These are phyloP conservation scores for Misopates orontium DNA, from an alignment of 257 asterid species.

Conservation along the genomic window DNA sequence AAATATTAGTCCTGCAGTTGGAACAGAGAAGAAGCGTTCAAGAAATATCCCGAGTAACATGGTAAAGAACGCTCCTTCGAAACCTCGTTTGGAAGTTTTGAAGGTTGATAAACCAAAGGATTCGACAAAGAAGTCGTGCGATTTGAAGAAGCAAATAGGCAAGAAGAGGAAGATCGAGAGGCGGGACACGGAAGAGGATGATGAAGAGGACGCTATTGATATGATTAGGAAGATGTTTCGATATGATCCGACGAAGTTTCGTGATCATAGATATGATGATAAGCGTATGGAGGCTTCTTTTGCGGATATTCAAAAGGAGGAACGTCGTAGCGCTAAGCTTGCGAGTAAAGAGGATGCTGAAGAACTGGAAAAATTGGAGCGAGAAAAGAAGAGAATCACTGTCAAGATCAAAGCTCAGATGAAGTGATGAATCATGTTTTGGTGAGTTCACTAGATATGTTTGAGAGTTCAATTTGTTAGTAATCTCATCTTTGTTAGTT, in stretches of 20 bases:
- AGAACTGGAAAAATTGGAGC: background rate
- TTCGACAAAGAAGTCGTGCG: background rate
- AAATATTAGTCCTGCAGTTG: background rate
- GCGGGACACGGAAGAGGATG: background rate
- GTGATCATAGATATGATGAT: background rate
- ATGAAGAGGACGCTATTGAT: background rate
- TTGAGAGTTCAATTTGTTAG: no score
- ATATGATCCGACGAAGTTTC: slow-evolving; percentile 10
- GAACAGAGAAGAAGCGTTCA: background rate
- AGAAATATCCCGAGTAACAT: background rate
- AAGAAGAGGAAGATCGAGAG: background rate
- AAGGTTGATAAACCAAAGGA: no score
- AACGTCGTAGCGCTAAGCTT: background rate
- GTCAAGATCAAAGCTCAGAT: no score
- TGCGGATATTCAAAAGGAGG: slow-evolving; percentile 1
- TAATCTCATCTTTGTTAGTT: no score
- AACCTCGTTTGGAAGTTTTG: no score
- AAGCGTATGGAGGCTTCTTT: slow-evolving; percentile 8
- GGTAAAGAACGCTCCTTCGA: no score
- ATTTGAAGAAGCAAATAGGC: background rate
- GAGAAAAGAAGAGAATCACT: no score
- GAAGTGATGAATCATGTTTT: no score
- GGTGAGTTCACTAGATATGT: no score
- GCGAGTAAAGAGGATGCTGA: background rate
- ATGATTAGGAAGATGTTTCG: background rate